Base-by-base conservation (phyloP, 1,284 basidiomycete genomes). In the Takashimella koratensis region DNA sequence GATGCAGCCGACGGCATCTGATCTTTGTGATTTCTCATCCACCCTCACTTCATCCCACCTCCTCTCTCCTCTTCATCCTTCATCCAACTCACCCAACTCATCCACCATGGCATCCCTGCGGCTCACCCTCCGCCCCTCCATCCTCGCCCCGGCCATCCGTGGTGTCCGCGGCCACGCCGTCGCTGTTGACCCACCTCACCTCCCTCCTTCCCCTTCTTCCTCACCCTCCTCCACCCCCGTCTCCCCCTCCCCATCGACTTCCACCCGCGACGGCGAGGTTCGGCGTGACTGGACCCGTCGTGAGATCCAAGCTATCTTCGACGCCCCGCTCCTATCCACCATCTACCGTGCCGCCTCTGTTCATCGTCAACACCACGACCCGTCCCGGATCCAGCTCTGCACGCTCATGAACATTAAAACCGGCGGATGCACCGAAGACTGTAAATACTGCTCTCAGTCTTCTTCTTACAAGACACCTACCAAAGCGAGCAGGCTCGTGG, bases 331-430 rank as follows among this genome's bases (percentile, higher is more conserved):
- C 51, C 82, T 97, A 65, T 88, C 92, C 51, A 85, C 93, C 54
- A 85, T 95, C 56, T 43, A 48, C 19, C 21, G 21, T 52, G 36
- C 79, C 66, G 80, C 80, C 4, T 71, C 70, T 2, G 84, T 95
- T 21, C 95, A 98, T 77, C 81, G 94, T 61, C 80, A 86, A 69
- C 80, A 90, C 73, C 91, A 97, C 64, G 88, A 95, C 75, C 85
- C 91, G 30, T 83, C 78, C 63, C 89, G 95, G 77, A 85, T 98
- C 30, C 95, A 98, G 78, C 82, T 98, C 22, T 98, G 94, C 72
- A 98, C 95, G 2, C 82, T 98, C 26, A 94, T 98, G 89, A 98
- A 98, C 75, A 98, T 98, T 77, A 98, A 98, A 78, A 94, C 89
- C 62, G 92, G 93, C 45, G 95, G 95, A 60, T 98, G 95, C 70